Conservation (phyloP, 2,329 filamentous ascomycete species). For the Calonectria fujianensis region DNA sequence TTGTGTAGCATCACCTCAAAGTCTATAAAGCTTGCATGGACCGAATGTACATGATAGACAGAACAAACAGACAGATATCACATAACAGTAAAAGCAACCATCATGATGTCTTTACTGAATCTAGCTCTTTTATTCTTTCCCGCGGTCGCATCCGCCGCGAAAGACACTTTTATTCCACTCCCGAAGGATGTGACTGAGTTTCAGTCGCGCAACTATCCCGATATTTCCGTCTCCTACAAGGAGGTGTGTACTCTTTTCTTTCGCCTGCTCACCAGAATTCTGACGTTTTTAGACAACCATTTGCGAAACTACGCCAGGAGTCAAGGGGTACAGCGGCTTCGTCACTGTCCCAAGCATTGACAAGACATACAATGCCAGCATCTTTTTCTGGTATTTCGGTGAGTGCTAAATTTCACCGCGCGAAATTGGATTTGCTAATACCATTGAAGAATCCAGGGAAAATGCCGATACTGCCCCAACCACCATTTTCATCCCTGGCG, state of each 20-base stretch:
- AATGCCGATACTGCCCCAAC: conserved; percentile 48
- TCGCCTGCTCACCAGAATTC: background rate
- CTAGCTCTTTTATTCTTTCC: background rate
- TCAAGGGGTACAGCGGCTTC: conserved; percentile 52
- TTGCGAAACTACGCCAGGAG: conserved; percentile 51
- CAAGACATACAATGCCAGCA: conserved; percentile 46
- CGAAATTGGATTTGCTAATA: rapidly evolving
- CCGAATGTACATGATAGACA: background rate
- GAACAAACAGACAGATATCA: background rate
- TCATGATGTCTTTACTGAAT: background rate
- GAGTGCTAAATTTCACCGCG: background rate
- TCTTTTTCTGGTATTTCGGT: conserved; percentile 68
- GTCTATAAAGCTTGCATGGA: background rate
- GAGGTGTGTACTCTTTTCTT: conserved; percentile 34
- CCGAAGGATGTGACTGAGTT: conserved; percentile 12
- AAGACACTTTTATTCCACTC: conserved; percentile 18
- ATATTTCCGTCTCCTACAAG: conserved; percentile 51
- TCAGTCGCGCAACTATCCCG: conserved; percentile 37
- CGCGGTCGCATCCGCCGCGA: background rate
- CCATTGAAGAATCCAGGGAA: conserved; percentile 57
- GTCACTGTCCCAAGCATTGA: conserved; percentile 47
- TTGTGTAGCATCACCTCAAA: background rate
- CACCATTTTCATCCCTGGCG: conserved; percentile 78
- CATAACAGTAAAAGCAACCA: background rate
- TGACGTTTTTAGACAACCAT: conserved; percentile 44